These are phyloP conservation scores for Linaria vulgaris DNA, from an alignment of 257 asterid species.

Conservation along the genomic window DNA sequence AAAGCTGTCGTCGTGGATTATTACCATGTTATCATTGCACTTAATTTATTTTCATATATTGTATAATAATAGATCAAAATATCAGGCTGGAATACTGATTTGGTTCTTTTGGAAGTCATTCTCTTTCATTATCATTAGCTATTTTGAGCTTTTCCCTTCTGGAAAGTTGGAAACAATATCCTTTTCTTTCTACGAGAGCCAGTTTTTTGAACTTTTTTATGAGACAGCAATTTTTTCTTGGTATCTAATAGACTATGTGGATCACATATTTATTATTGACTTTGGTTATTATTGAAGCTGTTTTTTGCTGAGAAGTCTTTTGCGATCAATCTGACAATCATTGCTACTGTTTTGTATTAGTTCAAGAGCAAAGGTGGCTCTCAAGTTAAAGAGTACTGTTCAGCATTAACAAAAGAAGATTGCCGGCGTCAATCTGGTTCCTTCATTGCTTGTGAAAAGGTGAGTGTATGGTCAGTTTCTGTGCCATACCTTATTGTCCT, in stretches of 20 bases:
- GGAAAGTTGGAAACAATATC: neutral
- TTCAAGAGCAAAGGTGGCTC: constrained; percentile 98
- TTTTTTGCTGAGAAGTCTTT: constrained; percentile 11
- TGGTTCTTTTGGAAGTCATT: neutral
- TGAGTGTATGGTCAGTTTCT: constrained; percentile 27
- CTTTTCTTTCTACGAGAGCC: neutral
- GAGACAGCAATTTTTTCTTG: too few species aligned
- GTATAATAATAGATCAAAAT: neutral
- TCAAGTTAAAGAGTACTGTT: constrained; percentile 91
- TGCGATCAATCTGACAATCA: constrained; percentile 15
- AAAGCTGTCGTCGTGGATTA: neutral
- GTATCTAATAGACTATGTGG: too few species aligned
- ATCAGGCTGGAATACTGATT: neutral
- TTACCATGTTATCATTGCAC: neutral
- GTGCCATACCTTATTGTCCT: constrained; percentile 2
- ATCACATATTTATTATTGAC: neutral
- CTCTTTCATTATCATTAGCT: neutral
- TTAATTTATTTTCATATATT: neutral
- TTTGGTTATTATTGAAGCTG: constrained; percentile 10
- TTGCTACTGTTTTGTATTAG: constrained; percentile 39
- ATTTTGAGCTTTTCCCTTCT: neutral
- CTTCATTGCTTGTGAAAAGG: constrained; percentile 93
- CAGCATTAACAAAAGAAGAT: constrained; percentile 94
- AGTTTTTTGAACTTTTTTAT: too few species aligned
- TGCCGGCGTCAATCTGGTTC: constrained; percentile 87